A percentile compares a stretch with the other conserved stretches of the same genome.
Conservation (phyloP, 2,329 filamentous ascomycete species). For the Fusarium odoratissimum region DNA sequence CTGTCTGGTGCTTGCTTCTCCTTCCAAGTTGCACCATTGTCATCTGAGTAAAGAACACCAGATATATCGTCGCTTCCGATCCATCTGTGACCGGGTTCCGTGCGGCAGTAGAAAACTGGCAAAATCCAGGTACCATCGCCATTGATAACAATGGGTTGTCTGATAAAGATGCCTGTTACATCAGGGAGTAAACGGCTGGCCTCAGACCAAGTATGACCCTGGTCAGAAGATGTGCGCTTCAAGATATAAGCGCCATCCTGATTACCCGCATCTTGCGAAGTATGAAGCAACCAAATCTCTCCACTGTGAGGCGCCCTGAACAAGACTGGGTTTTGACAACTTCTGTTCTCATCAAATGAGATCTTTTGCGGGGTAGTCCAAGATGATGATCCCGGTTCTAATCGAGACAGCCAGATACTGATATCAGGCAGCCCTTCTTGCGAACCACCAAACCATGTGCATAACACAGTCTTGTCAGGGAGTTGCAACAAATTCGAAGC, state of each 20-base stretch:
- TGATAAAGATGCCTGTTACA: slow-evolving; percentile 53
- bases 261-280: slow-evolving; percentile 57
- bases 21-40: slow-evolving; percentile 54
- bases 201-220: slow-evolving; percentile 52
- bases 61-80: slow-evolving; percentile 59
- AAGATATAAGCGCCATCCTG: slow-evolving; percentile 56
- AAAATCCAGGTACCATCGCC: slow-evolving; percentile 54
- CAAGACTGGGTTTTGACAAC: slow-evolving; percentile 59
- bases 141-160: slow-evolving; percentile 55
- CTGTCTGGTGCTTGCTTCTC: slow-evolving; percentile 53
- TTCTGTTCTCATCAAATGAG: slow-evolving; percentile 53
- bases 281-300: slow-evolving; percentile 57
- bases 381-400: slow-evolving; percentile 41
- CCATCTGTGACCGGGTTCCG: slow-evolving; percentile 55
- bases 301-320: slow-evolving; percentile 51
- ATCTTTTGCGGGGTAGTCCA: slow-evolving; percentile 53
- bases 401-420: slow-evolving; percentile 55
- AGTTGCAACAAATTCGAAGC: slow-evolving; percentile 58
- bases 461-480: slow-evolving; percentile 54
- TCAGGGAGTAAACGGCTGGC: slow-evolving; percentile 49
- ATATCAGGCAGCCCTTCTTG: slow-evolving; percentile 59
- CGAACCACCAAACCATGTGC: slow-evolving; percentile 59
- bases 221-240: slow-evolving; percentile 51
- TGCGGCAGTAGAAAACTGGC: slow-evolving; percentile 57
- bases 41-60: slow-evolving; percentile 51